These are phyloP conservation scores for Teratosphaeria destructans DNA, from an alignment of 2,329 filamentous ascomycete genomes.

Conservation along the genomic window DNA sequence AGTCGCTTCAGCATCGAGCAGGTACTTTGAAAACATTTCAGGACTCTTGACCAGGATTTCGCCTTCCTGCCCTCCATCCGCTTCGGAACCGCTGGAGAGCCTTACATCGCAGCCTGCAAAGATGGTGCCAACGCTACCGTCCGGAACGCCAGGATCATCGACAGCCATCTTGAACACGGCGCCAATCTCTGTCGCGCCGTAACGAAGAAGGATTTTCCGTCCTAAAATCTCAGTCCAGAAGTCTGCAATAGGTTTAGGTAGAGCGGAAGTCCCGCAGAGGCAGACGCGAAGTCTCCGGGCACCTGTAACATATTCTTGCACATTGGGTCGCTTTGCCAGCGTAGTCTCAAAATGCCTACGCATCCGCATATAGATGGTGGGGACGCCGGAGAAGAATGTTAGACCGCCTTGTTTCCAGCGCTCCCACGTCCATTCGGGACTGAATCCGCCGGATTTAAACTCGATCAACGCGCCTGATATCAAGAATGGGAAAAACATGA, in stretches of 20 bases:
- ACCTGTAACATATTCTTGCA: constrained; percentile 33
- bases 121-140: constrained; percentile 37
- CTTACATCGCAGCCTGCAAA: constrained; percentile 38
- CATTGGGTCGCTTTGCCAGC: constrained; percentile 18
- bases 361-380: constrained; percentile 41
- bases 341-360: constrained; percentile 34
- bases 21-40: constrained; percentile 26
- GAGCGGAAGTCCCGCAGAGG: constrained; percentile 38
- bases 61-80: constrained; percentile 29
- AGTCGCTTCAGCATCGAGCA: constrained; percentile 22
- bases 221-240: constrained; percentile 40
- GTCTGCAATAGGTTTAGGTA: constrained; percentile 41
- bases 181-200: constrained; percentile 43
- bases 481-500: constrained; percentile 39
- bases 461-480: constrained; percentile 38
- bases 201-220: constrained; percentile 36
- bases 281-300: constrained; percentile 32
- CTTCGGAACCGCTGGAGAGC: constrained; percentile 26
- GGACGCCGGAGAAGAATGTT: constrained; percentile 43
- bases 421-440: constrained; percentile 33
- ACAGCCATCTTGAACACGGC: constrained; percentile 36
- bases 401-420: constrained; percentile 32
- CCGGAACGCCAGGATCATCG: constrained; percentile 27
- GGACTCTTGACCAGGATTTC: constrained; percentile 34
- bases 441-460: constrained; percentile 37